These are phyloP conservation scores for Sporothrix phasma DNA, from an alignment of 2,329 filamentous ascomycete species.

Conservation along the genomic window DNA sequence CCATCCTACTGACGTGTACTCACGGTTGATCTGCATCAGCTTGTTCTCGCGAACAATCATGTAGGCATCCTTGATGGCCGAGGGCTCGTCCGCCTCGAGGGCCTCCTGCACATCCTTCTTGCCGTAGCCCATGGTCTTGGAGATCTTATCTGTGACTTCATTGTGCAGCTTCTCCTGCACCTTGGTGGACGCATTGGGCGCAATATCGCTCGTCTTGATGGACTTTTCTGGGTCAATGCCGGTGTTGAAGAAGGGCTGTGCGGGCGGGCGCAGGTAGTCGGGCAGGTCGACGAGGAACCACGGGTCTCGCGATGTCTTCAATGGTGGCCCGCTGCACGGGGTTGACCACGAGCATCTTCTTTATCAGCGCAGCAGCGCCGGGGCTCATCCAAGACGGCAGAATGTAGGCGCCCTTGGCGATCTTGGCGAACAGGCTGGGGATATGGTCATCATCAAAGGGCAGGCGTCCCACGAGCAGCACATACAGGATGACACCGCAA, in stretches of 20 bases:
- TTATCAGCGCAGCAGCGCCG: constrained; percentile 73
- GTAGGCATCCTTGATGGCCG: constrained; percentile 97
- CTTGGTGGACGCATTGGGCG: constrained; percentile 64
- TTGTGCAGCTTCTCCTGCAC: constrained; percentile 86
- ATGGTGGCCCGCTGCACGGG: constrained; percentile 91
- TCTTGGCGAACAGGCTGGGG: constrained; percentile 94
- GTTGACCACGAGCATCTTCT: constrained; percentile 90
- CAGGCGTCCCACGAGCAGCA: constrained; percentile 68
- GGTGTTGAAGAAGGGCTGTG: constrained; percentile 86
- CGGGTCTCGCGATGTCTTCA: constrained; percentile 81
- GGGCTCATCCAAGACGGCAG: constrained; percentile 84
- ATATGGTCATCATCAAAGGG: constrained; percentile 99
- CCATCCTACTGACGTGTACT: constrained; percentile 32
- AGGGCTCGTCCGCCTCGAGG: constrained; percentile 81
- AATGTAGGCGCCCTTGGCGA: constrained; percentile 85
- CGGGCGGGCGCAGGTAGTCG: constrained; percentile 73
- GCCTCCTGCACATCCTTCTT: constrained; percentile 93
- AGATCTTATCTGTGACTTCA: constrained; percentile 88
- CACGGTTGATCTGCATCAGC: constrained; percentile 89
- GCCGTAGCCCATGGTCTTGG: constrained; percentile 95
- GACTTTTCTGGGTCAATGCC: constrained; percentile 90
- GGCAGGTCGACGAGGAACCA: constrained; percentile 90
- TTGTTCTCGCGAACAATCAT: constrained; percentile 97
- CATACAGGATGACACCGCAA: constrained; percentile 82
- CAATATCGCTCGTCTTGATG: constrained; percentile 73